Evolutionary conservation across 1,139 yeast genomes (phyloP).

Genomic region (Hyphopichia pseudoburtonii): DNA sequence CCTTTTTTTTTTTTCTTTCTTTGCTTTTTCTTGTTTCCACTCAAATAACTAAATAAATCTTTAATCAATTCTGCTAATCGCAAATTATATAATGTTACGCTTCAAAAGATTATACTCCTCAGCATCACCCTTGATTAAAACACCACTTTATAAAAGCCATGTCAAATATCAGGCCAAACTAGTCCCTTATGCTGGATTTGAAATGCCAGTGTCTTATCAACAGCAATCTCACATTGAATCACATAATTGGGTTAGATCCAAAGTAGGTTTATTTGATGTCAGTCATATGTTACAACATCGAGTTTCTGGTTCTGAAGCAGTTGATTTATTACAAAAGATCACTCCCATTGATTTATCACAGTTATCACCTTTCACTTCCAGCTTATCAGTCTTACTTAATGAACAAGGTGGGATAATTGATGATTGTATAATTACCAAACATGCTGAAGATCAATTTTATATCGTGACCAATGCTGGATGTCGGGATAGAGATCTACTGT

Average conservation of each 20-base stretch:
- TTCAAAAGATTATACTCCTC: constrained; percentile 28
- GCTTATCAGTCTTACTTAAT: constrained; percentile 78
- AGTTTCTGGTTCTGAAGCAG: constrained; percentile 66
- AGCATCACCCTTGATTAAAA: constrained; percentile 42
- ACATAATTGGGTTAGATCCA: constrained; percentile 87
- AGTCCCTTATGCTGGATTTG: constrained; percentile 94
- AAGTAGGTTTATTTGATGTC: constrained; percentile 88
- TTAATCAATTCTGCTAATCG: no score
- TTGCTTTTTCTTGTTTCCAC: no score
- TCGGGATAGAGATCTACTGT: constrained; percentile 72
- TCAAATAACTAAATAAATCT: no score
- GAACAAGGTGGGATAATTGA: constrained; percentile 82
- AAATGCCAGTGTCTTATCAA: constrained; percentile 89
- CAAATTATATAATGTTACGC: constrained; percentile 15
- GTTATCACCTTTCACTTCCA: constrained; percentile 59
- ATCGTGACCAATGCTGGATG: constrained; percentile 98
- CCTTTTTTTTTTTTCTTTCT: no score
- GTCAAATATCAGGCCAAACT: constrained; percentile 78
- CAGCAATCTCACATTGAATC: constrained; percentile 87
- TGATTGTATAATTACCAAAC: constrained; percentile 89
- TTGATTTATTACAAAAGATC: constrained; percentile 68
- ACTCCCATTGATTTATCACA: constrained; percentile 79
- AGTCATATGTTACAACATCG: constrained; percentile 96
- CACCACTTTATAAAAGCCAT: constrained; percentile 84
- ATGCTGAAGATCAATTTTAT: constrained; percentile 72